A percentile compares a stretch with the other conserved stretches of the same genome.
phyloP scores from a whole-genome alignment of 2,329 filamentous ascomycete species.

The Pseudogymnoascus sp. region DNA sequence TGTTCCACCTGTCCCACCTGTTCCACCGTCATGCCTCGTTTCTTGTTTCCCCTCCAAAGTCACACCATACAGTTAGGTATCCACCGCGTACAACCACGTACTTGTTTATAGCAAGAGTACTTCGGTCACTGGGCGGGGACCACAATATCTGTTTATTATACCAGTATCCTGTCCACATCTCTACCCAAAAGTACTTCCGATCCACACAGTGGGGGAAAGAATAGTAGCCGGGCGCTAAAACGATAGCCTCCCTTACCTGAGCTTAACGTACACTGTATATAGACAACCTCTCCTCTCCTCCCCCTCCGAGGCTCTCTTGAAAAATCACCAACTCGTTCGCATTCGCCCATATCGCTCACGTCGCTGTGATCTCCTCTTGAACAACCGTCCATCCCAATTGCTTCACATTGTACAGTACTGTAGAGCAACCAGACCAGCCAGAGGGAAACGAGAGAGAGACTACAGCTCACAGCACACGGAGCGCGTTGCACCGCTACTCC shows the following conservation, averaged over 20 bases:
- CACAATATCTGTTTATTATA: not conserved
- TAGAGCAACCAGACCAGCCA: not conserved
- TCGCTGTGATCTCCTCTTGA: not conserved
- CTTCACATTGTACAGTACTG: constrained; percentile 3
- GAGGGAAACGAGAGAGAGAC: not conserved
- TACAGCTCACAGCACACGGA: not conserved
- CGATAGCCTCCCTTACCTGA: not conserved
- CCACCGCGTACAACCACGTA: not conserved
- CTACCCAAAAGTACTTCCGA: not conserved
- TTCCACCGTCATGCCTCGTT: not conserved
- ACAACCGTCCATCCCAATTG: not conserved
- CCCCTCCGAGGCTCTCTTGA: not conserved
- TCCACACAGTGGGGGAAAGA: constrained; percentile 4
- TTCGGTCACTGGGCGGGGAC: not conserved
- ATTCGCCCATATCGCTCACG: constrained; percentile 3
- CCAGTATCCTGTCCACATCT: not conserved
- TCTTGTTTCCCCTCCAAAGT: constrained; percentile 2
- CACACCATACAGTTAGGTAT: not conserved
- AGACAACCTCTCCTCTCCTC: not conserved
- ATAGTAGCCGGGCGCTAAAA: constrained; percentile 1
- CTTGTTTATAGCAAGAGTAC: not conserved
- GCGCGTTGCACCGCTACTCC: not conserved
- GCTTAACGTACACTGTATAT: not conserved
- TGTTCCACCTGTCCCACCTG: not conserved
- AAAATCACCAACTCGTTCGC: not conserved